These are phyloP conservation scores for Chytridium lagenaria DNA, from an alignment of 371 early-diverging fungal species.

Conservation along the genomic window DNA sequence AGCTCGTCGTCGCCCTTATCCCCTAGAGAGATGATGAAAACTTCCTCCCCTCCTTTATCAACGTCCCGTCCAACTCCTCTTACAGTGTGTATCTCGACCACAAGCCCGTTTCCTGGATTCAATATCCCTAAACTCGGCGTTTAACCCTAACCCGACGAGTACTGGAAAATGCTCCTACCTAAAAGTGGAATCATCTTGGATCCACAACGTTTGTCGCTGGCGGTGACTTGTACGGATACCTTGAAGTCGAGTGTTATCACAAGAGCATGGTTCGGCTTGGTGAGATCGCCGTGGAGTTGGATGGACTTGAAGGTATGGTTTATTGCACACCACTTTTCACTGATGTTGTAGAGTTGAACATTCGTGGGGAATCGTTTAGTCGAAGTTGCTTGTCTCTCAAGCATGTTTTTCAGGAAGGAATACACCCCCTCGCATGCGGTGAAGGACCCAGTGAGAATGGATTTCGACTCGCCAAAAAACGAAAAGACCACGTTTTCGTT, in stretches of 20 bases:
- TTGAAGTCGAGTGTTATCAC: slow-evolving; percentile 55
- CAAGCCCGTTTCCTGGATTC: too few relatives aligned
- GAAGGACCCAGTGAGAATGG: slow-evolving; percentile 58
- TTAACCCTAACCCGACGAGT: slow-evolving; percentile 39
- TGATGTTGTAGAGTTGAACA: not conserved
- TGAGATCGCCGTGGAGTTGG: slow-evolving; percentile 64
- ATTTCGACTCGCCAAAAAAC: slow-evolving; percentile 63
- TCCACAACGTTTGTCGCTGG: slow-evolving; percentile 65
- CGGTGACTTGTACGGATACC: slow-evolving; percentile 56
- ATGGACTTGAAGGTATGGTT: slow-evolving; percentile 60
- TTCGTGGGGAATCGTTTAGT: slow-evolving; percentile 10
- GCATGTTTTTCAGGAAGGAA: slow-evolving; percentile 61
- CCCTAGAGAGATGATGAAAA: too few relatives aligned
- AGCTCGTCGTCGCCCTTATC: too few relatives aligned
- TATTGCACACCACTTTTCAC: not conserved
- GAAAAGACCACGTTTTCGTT: slow-evolving; percentile 69
- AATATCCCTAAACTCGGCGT: not conserved
- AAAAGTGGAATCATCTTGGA: slow-evolving; percentile 58
- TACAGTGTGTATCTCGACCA: too few relatives aligned
- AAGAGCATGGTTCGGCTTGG: slow-evolving; percentile 57
- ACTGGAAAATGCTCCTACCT: slow-evolving; percentile 61
- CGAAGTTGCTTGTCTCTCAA: slow-evolving; percentile 11
- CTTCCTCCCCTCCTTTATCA: too few relatives aligned
- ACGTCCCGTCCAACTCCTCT: too few relatives aligned
- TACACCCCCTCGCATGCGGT: slow-evolving; percentile 62